Conservation (phyloP, 2,329 filamentous ascomycete species). For the Ceratocystis smalleyi region DNA sequence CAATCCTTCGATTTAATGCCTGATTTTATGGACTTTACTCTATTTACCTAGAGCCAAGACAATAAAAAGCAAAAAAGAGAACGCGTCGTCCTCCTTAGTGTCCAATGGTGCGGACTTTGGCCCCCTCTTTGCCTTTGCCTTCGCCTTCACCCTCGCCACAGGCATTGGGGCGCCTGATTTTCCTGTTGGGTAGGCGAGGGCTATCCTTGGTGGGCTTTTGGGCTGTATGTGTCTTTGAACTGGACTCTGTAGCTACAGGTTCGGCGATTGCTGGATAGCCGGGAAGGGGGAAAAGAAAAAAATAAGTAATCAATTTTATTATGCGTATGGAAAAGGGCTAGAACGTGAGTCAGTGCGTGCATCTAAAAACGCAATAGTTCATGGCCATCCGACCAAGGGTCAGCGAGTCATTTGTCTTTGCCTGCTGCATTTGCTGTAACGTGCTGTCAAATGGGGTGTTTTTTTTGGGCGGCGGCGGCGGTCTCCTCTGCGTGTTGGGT, state of each 20-base stretch:
- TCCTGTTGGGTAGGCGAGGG: too few species aligned
- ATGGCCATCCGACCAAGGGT: background rate
- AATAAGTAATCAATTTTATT: background rate
- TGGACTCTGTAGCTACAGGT: too few species aligned
- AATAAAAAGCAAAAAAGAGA: background rate
- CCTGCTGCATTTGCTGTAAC: background rate
- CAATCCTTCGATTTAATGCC: background rate
- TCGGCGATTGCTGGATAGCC: background rate
- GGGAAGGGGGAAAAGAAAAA: background rate
- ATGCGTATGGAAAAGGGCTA: background rate
- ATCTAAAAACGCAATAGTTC: background rate
- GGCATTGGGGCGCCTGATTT: too few species aligned
- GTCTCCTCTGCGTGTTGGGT: background rate
- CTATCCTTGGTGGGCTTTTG: too few species aligned
- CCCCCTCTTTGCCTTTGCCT: too few species aligned
- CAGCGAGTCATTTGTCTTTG: background rate
- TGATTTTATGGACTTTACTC: background rate
- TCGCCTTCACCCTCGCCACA: too few species aligned
- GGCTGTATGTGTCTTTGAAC: too few species aligned
- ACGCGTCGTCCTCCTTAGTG: too few species aligned
- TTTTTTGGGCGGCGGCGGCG: background rate
- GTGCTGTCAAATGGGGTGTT: background rate
- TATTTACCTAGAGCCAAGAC: too few species aligned
- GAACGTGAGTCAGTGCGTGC: conserved; percentile 2
- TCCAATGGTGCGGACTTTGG: too few species aligned